phyloP scores from a whole-genome alignment of 805 yeast species.

The Priceomyces melissophilus region DNA sequence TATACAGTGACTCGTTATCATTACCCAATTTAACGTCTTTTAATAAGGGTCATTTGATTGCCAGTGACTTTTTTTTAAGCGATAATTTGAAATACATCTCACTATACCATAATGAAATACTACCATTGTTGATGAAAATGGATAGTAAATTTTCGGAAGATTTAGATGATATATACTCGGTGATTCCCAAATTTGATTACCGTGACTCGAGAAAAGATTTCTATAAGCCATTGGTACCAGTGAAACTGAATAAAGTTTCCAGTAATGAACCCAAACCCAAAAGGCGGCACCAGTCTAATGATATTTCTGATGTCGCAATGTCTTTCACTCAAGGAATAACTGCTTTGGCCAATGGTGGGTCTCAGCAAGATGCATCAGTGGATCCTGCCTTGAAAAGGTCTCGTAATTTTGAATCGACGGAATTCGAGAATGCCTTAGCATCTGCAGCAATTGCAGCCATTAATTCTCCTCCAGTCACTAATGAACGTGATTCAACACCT shows the following conservation, averaged over 20 bases:
- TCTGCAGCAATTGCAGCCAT: conserved; percentile 31
- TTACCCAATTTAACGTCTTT: conserved; percentile 26
- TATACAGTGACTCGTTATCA: conserved; percentile 28
- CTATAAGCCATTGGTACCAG: conserved; percentile 22
- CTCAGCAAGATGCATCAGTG: conserved; percentile 21
- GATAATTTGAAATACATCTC: conserved; percentile 34
- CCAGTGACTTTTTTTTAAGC: conserved; percentile 34
- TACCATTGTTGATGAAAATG: conserved; percentile 25
- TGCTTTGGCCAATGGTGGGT: conserved; percentile 3
- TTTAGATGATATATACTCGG: conserved; percentile 25
- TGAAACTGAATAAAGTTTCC: conserved; percentile 11
- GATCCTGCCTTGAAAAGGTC: conserved; percentile 27
- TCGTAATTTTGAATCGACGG: conserved; percentile 14
- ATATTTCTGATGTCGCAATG: conserved; percentile 6
- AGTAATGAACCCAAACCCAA: conserved; percentile 7
- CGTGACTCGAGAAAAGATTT: conserved; percentile 25
- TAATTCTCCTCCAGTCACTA: conserved; percentile 26
- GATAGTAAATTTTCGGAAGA: conserved; percentile 29
- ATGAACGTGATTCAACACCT: conserved; percentile 20
- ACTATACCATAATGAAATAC: conserved; percentile 34
- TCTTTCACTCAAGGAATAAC: conserved; percentile 7
- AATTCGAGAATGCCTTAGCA: conserved; percentile 25
- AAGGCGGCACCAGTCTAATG: conserved; percentile 12
- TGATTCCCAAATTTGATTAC: conserved; percentile 31
- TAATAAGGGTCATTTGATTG: conserved; percentile 31